Evolutionary conservation across 441 rosid species (phyloP).

Genomic region (Mallotus japonicus): DNA sequence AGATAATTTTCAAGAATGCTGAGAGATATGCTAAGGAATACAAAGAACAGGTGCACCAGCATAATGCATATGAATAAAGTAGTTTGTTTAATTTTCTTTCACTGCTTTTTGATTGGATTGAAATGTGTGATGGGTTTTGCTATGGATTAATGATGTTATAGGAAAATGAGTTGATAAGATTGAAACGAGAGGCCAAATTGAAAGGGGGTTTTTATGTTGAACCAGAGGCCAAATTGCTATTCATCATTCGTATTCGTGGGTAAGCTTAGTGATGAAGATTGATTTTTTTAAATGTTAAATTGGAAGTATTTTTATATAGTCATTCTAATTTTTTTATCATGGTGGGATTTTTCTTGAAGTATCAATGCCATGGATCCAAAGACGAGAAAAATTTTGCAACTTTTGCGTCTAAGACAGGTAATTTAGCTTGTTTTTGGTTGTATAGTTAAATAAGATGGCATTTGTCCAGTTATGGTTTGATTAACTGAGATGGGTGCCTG

Average conservation of each 20-base stretch:
- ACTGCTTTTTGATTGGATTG: no score
- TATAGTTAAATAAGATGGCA: background rate
- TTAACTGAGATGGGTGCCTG: no score
- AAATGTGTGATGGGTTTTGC: background rate
- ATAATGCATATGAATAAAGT: background rate
- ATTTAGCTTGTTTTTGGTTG: background rate
- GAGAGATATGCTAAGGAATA: slow-evolving; percentile 56
- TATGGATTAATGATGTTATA: background rate
- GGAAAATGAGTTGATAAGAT: slow-evolving; percentile 53
- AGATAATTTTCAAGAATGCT: slow-evolving; percentile 27
- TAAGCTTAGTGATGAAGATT: slow-evolving; percentile 23
- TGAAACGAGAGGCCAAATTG: slow-evolving; percentile 80
- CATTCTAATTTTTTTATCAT: background rate
- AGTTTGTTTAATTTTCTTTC: no score
- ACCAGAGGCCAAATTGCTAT: slow-evolving; percentile 82
- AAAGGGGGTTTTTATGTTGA: slow-evolving; percentile 84
- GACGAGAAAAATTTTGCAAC: slow-evolving; percentile 68
- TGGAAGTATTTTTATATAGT: background rate
- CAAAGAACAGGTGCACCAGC: slow-evolving; percentile 33
- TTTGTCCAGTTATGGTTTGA: background rate
- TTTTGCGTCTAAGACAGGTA: slow-evolving; percentile 72
- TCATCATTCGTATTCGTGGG: slow-evolving; percentile 81
- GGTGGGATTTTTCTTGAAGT: slow-evolving; percentile 24
- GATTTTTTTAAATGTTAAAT: no score
- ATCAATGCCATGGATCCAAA: slow-evolving; percentile 80